These are phyloP conservation scores for Solanum chiquidenum DNA, from an alignment of 257 asterid genomes.

Conservation along the genomic window DNA sequence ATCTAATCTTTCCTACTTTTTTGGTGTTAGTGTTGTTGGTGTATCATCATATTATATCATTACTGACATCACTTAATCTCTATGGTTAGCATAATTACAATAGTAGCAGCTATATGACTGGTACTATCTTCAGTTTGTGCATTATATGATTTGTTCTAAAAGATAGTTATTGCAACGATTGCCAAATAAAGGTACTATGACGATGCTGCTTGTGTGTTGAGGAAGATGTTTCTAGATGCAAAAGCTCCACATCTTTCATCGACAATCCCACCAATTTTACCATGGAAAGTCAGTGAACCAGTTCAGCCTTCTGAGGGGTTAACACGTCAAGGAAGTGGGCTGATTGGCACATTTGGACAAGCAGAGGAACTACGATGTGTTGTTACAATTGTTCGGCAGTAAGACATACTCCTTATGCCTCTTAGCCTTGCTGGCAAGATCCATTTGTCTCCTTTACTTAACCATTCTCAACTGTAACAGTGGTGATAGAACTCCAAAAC, in stretches of 20 bases:
- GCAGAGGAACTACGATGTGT: slow-evolving; percentile 97
- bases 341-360: slow-evolving; percentile 83
- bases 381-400: slow-evolving; percentile 90
- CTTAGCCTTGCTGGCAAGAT: background rate
- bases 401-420: slow-evolving; percentile 20
- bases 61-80: background rate
- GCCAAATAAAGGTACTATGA: slow-evolving; percentile 64
- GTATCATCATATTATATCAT: background rate
- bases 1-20: too few relatives aligned
- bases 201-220: slow-evolving; percentile 90
- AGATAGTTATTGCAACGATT: background rate
- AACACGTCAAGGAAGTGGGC: slow-evolving; percentile 94
- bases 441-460: slow-evolving; percentile 3
- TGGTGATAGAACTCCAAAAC: slow-evolving; percentile 99
- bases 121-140: background rate
- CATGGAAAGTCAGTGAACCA: slow-evolving; percentile 90
- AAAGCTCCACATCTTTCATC: slow-evolving; percentile 96
- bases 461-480: slow-evolving; percentile 29
- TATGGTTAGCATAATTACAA: background rate
- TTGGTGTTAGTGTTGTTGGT: background rate
- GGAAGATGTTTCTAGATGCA: slow-evolving; percentile 93
- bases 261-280: slow-evolving; percentile 72
- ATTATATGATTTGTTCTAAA: background rate
- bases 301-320: slow-evolving; percentile 77
- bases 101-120: background rate